Evolutionary conservation across 805 yeast species (phyloP).

Genomic region (Kodamaea leandrae): DNA sequence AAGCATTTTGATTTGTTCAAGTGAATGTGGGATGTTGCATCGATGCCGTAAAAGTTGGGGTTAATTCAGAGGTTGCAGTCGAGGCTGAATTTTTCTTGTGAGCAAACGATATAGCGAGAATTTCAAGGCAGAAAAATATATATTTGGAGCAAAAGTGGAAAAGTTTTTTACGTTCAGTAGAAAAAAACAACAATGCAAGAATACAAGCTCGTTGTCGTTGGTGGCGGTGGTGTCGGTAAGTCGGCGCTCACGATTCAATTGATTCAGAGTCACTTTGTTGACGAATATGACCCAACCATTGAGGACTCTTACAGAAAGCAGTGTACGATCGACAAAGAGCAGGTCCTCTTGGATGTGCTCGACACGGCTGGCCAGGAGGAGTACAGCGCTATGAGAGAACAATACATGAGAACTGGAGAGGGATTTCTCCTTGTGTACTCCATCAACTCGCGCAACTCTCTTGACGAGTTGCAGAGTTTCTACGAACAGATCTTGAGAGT

Average conservation of each 20-base stretch:
- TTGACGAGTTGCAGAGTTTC: conserved; percentile 80
- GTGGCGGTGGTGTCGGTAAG: conserved; percentile 99
- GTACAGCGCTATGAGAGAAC: conserved; percentile 81
- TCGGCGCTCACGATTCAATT: conserved; percentile 93
- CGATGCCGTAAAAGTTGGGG: neutral
- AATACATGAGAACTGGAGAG: conserved; percentile 94
- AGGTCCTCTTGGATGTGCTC: conserved; percentile 64
- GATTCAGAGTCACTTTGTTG: conserved; percentile 92
- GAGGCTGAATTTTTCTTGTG: too few species aligned
- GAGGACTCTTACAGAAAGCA: conserved; percentile 90
- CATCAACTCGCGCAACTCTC: conserved; percentile 78
- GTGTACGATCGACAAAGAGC: conserved; percentile 77
- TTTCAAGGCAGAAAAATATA: conserved; percentile 2
- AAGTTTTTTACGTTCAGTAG: conserved; percentile 2
- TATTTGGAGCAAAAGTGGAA: conserved; percentile 1
- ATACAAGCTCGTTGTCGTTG: conserved; percentile 92
- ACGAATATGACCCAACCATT: conserved; percentile 97
- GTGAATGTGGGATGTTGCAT: too few species aligned
- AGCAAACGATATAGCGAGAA: neutral
- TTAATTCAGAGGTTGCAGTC: neutral
- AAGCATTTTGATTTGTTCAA: too few species aligned
- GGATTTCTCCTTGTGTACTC: conserved; percentile 89
- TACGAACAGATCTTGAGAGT: conserved; percentile 75
- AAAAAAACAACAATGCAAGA: conserved; percentile 49
- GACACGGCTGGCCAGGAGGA: conserved; percentile 99